Evolutionary conservation across 2,329 filamentous ascomycete genomes (phyloP).

Genomic region (Coniochaeta ligniaria): DNA sequence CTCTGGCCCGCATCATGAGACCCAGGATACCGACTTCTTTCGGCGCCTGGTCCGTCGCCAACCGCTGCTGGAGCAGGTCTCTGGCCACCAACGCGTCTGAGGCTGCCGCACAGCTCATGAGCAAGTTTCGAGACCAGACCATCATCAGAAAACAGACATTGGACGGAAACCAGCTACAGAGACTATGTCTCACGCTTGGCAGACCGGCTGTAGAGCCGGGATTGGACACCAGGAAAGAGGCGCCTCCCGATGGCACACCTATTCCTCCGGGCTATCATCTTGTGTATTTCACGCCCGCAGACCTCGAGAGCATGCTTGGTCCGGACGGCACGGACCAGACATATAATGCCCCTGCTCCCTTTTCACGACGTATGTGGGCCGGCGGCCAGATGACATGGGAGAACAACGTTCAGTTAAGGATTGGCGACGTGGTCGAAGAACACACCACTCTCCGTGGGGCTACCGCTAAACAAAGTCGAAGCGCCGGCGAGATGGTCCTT

Average conservation of each 20-base stretch:
- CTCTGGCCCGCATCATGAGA: neutral
- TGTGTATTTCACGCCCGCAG: slow-evolving; percentile 54
- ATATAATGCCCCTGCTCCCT: slow-evolving; percentile 52
- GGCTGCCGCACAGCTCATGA: slow-evolving; percentile 19
- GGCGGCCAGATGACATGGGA: slow-evolving; percentile 52
- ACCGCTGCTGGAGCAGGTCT: neutral
- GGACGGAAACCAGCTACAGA: slow-evolving; percentile 57
- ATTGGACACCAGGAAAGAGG: slow-evolving; percentile 26
- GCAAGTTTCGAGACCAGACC: slow-evolving; percentile 19
- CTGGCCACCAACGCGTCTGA: slow-evolving; percentile 8
- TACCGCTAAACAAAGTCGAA: slow-evolving; percentile 44
- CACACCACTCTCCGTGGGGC: slow-evolving; percentile 47
- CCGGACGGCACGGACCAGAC: slow-evolving; percentile 52
- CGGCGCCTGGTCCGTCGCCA: neutral
- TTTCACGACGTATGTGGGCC: slow-evolving; percentile 62
- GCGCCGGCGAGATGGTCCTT: slow-evolving; percentile 55
- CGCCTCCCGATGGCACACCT: slow-evolving; percentile 35
- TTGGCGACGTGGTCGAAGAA: slow-evolving; percentile 51
- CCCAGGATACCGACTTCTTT: neutral
- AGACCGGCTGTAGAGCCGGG: slow-evolving; percentile 35
- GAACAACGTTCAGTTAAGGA: slow-evolving; percentile 26
- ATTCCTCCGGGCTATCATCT: slow-evolving; percentile 56
- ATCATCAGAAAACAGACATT: slow-evolving; percentile 36
- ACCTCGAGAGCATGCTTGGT: slow-evolving; percentile 46
- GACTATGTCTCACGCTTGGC: slow-evolving; percentile 50